phyloP scores from a whole-genome alignment of 179 eudicot genomes.

The Camellia oleifera region DNA sequence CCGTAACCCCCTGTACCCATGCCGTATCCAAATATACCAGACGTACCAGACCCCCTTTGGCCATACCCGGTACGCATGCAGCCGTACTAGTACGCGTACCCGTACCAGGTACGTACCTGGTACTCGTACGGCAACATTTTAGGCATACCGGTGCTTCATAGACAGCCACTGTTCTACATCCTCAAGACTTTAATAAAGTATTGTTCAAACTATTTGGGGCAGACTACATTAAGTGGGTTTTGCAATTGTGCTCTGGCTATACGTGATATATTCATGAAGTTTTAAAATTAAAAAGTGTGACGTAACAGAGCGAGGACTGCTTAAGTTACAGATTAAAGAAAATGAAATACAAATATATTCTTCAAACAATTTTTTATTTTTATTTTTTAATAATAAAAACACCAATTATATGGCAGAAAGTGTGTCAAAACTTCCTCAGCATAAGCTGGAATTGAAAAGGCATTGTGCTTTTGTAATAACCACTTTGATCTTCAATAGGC shows the following conservation, averaged over 20 bases:
- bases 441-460: not conserved
- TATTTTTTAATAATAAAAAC: not conserved
- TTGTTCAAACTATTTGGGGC: constrained; percentile 1
- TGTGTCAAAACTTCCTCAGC: not conserved
- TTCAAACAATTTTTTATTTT: too few species aligned
- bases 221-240: not conserved
- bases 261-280: not conserved
- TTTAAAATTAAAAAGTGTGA: not conserved
- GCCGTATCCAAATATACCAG: too few species aligned
- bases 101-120: too few species aligned
- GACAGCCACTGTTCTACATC: not conserved
- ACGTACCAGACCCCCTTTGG: too few species aligned
- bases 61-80: too few species aligned
- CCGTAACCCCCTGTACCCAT: too few species aligned
- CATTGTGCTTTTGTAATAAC: not conserved
- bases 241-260: not conserved
- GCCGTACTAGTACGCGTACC: too few species aligned
- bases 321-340: not conserved
- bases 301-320: not conserved
- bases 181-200: not conserved
- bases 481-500: not conserved
- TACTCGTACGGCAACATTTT: too few species aligned
- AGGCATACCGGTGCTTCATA: too few species aligned
- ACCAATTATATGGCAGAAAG: not conserved
- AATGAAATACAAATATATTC: not conserved